Conservation (phyloP, 208 protist genomes). For the Trypanosoma caninum region DNA sequence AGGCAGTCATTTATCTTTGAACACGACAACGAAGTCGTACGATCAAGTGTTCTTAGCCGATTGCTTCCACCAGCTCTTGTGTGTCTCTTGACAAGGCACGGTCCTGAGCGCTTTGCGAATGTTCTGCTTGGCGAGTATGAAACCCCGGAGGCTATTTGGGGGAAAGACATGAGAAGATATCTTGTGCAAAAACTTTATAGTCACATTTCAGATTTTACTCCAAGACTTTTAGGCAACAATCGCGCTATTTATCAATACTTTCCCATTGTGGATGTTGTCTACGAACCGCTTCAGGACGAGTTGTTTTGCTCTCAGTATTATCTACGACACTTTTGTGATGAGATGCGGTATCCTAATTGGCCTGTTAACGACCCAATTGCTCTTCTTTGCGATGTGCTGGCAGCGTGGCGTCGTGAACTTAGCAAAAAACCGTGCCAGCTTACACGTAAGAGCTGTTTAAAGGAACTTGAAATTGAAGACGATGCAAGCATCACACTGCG, state of each 20-base stretch:
- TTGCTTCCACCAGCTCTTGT: slow-evolving; percentile 93
- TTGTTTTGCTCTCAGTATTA: slow-evolving; percentile 96
- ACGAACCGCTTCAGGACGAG: slow-evolving; percentile 83
- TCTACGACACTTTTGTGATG: slow-evolving; percentile 93
- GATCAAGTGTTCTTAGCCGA: slow-evolving; percentile 73
- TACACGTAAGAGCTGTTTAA: slow-evolving; percentile 55
- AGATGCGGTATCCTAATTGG: slow-evolving; percentile 89
- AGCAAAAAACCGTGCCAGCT: slow-evolving; percentile 80
- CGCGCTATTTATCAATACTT: slow-evolving; percentile 90
- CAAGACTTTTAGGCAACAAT: slow-evolving; percentile 89
- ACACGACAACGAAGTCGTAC: slow-evolving; percentile 54
- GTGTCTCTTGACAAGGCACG: slow-evolving; percentile 91
- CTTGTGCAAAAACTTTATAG: slow-evolving; percentile 89
- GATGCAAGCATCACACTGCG: slow-evolving; percentile 29
- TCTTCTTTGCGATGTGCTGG: slow-evolving; percentile 86
- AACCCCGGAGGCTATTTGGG: slow-evolving; percentile 95
- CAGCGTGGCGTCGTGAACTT: slow-evolving; percentile 82
- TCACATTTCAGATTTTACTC: slow-evolving; percentile 92
- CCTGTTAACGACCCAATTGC: slow-evolving; percentile 80
- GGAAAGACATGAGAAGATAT: slow-evolving; percentile 86
- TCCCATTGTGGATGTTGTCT: slow-evolving; percentile 89
- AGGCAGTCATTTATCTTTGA: slow-evolving; percentile 77
- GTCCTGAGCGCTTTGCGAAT: slow-evolving; percentile 87
- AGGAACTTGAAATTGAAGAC: slow-evolving; percentile 69
- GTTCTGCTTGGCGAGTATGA: slow-evolving; percentile 93